Evolutionary conservation across 2,329 filamentous ascomycete genomes (phyloP).

Genomic region (Immersiporthe knoxdaviesiana): DNA sequence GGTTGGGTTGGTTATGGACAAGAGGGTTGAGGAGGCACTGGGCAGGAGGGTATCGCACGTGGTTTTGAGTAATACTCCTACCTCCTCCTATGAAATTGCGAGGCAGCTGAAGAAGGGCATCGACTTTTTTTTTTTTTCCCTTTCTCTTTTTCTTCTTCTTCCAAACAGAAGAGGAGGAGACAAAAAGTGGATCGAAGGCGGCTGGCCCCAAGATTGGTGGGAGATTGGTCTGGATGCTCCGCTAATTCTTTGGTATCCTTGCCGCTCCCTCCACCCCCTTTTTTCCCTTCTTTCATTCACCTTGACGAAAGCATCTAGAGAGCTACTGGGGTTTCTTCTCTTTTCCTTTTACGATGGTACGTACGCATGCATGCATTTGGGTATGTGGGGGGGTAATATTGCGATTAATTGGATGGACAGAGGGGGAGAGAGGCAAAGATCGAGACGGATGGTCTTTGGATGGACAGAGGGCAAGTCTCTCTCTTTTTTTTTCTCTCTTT

Average conservation of each 20-base stretch:
- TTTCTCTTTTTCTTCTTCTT: not conserved
- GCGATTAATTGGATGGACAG: not conserved
- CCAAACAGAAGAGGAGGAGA: not conserved
- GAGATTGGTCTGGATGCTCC: not conserved
- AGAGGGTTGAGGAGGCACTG: too few relatives aligned
- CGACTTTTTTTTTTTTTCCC: not conserved
- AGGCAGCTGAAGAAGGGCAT: not conserved
- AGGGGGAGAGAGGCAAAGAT: not conserved
- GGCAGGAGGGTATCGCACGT: too few relatives aligned
- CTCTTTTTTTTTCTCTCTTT: too few relatives aligned
- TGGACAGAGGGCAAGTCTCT: not conserved
- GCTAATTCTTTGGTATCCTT: not conserved
- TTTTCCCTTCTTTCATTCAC: not conserved
- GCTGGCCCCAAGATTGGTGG: not conserved
- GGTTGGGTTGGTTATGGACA: not conserved
- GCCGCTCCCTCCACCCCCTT: not conserved
- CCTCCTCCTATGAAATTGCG: not conserved
- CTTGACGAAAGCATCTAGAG: conserved; percentile 4
- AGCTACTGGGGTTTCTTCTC: not conserved
- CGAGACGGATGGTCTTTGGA: not conserved
- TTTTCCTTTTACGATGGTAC: not conserved
- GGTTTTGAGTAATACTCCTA: too few relatives aligned
- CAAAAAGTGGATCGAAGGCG: not conserved
- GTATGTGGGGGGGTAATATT: not conserved
- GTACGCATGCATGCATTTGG: not conserved